Conservation (phyloP, 176 grass and related monocot genomes). For the Lolium multiflorum region DNA sequence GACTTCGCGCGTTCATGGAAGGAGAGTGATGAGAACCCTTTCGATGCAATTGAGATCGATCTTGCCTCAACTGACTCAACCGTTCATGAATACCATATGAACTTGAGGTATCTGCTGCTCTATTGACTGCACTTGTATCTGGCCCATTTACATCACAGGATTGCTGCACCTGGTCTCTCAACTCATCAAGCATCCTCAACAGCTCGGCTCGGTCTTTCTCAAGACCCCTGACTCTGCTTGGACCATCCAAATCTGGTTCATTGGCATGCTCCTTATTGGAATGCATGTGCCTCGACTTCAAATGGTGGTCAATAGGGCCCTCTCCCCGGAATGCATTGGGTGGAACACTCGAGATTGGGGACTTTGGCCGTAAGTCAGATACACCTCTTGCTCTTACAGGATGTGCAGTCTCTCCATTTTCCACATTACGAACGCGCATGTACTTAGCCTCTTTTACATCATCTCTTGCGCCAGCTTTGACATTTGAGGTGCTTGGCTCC, state of each 20-base stretch:
- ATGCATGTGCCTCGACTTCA: conserved; percentile 44
- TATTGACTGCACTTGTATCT: conserved; percentile 43
- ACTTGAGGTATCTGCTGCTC: conserved; percentile 42
- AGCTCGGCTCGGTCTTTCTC: conserved; percentile 79
- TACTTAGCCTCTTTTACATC: conserved; percentile 51
- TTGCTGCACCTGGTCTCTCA: conserved; percentile 87
- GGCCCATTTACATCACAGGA: conserved; percentile 62
- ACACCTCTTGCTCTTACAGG: conserved; percentile 49
- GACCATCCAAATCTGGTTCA: conserved; percentile 50
- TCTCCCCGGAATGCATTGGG: conserved; percentile 40
- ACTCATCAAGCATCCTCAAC: conserved; percentile 87
- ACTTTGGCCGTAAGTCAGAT: conserved; percentile 39
- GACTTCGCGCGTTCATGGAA: conserved; percentile 45
- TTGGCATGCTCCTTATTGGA: conserved; percentile 31
- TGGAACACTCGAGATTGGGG: conserved; percentile 17
- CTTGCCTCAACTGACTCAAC: conserved; percentile 47
- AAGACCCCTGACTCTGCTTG: conserved; percentile 75
- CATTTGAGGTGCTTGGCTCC: conserved; percentile 46
- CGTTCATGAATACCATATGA: conserved; percentile 47
- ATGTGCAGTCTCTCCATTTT: conserved; percentile 39
- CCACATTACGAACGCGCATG: conserved; percentile 51
- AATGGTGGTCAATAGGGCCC: conserved; percentile 46
- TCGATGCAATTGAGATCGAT: conserved; percentile 48
- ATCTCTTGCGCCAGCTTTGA: conserved; percentile 36
- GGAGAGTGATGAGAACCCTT: conserved; percentile 46